Base-by-base conservation (phyloP, 2,329 filamentous ascomycete genomes). In the Zymoseptoria tritici region DNA sequence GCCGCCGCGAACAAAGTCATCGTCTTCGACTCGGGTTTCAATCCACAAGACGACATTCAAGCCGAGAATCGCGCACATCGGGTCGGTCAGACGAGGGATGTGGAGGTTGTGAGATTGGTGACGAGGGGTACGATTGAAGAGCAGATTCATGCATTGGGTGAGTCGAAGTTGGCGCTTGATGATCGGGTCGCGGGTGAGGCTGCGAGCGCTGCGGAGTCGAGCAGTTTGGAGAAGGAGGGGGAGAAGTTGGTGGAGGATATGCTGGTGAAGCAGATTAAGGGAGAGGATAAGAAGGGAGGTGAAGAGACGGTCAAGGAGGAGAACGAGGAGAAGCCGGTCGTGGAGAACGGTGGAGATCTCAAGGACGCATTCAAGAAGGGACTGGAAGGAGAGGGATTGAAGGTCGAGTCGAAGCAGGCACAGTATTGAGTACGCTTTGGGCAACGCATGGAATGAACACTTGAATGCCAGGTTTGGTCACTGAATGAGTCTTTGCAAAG, bases 11-110 rank as follows among this genome's bases (percentile, higher is more conserved):
- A 97, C 79, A 97, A 97, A 76, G 93, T 99, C 67, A 85, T 99
- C 75, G 94, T 99, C 70, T 97, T 97, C 73, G 94, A 99, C 75
- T 89, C 89, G 64, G 90, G 87, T n/a, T 96, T 97, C 77, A 99
- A 99, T 68, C 94, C 94, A 0, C 94, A 99, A 72, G 93, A 97
- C 67, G 94, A 99, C 71, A 86, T 96, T n/a, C 94, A 99, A 74
- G 94, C 94, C 0, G 94, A 97, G 79, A 97, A 99, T 73, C 87
- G 94, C 19, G 94, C 94, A 0, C 94, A 99, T 76, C 88, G 94
- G 13, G 90, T 99, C 8, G 94, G 94, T 0, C 94, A 99, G 78
- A 92, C 84, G 29, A 81, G 90, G 16, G 88, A 93, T 42, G 94
- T 99, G 1, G 93, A 99, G 72, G 89, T 99, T 49, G 85, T 96